Evolutionary conservation across 306 rosid species (phyloP).

Genomic region (Sicyos baderoa): DNA sequence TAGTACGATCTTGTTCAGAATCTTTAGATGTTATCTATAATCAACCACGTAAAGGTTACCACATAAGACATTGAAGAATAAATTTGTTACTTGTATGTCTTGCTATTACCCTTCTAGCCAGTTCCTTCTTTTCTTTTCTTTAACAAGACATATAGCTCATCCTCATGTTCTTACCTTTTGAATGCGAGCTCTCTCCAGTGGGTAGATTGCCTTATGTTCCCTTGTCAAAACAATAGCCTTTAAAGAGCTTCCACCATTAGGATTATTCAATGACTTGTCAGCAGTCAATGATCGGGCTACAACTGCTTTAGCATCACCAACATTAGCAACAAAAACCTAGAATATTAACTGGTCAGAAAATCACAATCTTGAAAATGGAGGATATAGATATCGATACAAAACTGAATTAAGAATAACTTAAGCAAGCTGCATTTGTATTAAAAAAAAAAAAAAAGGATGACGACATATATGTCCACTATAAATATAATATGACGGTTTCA

Average conservation of each 20-base stretch:
- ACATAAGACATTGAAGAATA: background rate
- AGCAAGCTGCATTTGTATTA: background rate
- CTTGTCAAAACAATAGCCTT: conserved; percentile 86
- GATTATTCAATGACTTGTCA: conserved; percentile 36
- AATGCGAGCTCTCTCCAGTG: conserved; percentile 79
- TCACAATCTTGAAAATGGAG: background rate
- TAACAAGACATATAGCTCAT: background rate
- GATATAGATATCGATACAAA: background rate
- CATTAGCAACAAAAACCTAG: conserved; percentile 71
- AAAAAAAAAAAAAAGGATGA: background rate
- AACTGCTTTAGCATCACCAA: conserved; percentile 91
- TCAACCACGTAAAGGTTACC: background rate
- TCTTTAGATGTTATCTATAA: background rate
- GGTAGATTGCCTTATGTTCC: conserved; percentile 85
- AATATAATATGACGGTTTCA: background rate
- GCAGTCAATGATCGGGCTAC: conserved; percentile 54
- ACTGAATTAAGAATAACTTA: conserved; percentile 1
- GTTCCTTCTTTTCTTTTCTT: background rate
- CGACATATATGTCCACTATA: background rate
- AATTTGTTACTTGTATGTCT: background rate
- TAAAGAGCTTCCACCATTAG: conserved; percentile 37
- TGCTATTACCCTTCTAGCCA: background rate
- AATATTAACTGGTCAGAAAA: conserved; percentile 3
- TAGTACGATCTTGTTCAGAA: background rate
- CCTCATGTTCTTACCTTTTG: conserved; percentile 52